Evolutionary conservation across 805 yeast species (phyloP).

Genomic region (Candida manassasensis): DNA sequence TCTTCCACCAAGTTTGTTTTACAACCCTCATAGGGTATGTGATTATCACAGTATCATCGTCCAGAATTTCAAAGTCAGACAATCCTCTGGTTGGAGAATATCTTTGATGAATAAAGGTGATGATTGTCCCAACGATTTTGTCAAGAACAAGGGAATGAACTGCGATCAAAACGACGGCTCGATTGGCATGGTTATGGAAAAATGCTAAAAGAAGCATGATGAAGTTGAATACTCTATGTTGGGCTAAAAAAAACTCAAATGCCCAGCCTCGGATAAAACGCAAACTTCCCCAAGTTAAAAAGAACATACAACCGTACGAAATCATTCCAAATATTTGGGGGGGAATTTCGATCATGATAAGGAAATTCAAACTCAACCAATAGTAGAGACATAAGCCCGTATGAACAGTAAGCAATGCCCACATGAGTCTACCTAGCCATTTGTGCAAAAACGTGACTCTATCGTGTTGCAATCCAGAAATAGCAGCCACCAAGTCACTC

Average conservation of each 20-base stretch:
- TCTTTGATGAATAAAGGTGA: conserved; percentile 27
- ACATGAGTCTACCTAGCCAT: conserved; percentile 42
- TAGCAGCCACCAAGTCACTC: conserved; percentile 33
- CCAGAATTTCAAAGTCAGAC: conserved; percentile 36
- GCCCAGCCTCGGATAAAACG: conserved; percentile 33
- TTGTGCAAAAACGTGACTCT: conserved; percentile 36
- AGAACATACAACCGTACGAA: conserved; percentile 33
- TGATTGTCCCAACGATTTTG: conserved; percentile 27
- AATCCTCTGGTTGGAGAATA: conserved; percentile 35
- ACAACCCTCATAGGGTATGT: conserved; percentile 30
- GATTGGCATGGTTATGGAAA: conserved; percentile 36
- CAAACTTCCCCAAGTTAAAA: conserved; percentile 33
- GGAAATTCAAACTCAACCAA: conserved; percentile 37
- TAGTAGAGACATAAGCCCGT: conserved; percentile 27
- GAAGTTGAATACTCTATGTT: conserved; percentile 38
- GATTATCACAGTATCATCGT: conserved; percentile 36
- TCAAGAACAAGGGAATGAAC: conserved; percentile 42
- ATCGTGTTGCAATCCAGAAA: conserved; percentile 41
- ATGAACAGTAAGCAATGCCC: conserved; percentile 33
- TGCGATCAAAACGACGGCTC: conserved; percentile 32
- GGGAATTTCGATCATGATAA: conserved; percentile 40
- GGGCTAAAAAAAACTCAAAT: conserved; percentile 40
- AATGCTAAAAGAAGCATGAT: conserved; percentile 39
- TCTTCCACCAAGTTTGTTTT: conserved; percentile 22
- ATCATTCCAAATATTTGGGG: conserved; percentile 50